These are phyloP conservation scores for Myrica gale DNA, from an alignment of 306 rosid species.

Conservation along the genomic window DNA sequence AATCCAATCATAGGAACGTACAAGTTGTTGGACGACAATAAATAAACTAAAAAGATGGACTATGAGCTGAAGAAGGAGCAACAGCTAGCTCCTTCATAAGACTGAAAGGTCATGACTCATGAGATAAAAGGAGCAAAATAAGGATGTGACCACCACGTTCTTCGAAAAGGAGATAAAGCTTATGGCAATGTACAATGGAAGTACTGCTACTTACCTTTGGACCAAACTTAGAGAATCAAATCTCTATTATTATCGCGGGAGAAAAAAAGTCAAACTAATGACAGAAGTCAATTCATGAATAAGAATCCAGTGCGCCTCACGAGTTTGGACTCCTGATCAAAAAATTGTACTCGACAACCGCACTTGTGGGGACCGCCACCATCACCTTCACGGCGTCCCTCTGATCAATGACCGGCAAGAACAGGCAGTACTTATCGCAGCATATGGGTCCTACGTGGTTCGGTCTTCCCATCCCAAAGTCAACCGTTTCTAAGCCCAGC, in stretches of 20 bases:
- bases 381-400: conserved; percentile 62
- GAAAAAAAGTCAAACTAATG: neutral
- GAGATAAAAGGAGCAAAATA: neutral
- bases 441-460: conserved; percentile 66
- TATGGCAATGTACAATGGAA: neutral
- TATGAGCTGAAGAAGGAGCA: neutral
- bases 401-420: conserved; percentile 59
- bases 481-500: conserved; percentile 74
- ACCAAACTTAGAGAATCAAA: conserved; percentile 3
- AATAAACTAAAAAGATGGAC: neutral
- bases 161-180: neutral
- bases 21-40: neutral
- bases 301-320: conserved; percentile 3
- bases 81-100: neutral
- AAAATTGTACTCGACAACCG: conserved; percentile 56
- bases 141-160: neutral
- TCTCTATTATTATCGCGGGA: neutral
- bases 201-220: neutral
- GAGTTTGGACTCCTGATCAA: conserved; percentile 38
- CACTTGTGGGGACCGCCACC: conserved; percentile 72
- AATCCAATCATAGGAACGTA: neutral
- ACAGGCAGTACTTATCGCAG: conserved; percentile 73
- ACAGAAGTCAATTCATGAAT: conserved; percentile 18
- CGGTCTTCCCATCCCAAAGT: conserved; percentile 66
- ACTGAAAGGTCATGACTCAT: neutral